Evolutionary conservation across 148 eudicot species (phyloP).

Genomic region (Vaccinium corymbosum): DNA sequence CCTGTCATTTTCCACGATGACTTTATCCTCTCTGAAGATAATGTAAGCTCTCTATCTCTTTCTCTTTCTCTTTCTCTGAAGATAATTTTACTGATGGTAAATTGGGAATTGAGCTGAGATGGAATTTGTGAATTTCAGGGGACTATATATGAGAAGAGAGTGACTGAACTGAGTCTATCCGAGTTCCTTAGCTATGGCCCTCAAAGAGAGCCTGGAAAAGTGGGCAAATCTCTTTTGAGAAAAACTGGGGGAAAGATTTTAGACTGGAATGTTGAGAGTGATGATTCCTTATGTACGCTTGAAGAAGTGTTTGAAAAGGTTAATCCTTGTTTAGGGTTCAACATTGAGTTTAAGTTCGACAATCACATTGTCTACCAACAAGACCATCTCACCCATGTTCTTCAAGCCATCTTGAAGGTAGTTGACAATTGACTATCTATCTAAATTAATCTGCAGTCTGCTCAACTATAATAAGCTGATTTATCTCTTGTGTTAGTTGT

Average conservation of each 20-base stretch:
- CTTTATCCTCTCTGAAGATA: conserved; percentile 60
- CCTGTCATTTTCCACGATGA: conserved; percentile 90
- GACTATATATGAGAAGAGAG: conserved; percentile 54
- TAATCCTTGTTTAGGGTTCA: conserved; percentile 68
- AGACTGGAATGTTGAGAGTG: conserved; percentile 64
- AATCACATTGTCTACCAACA: conserved; percentile 61
- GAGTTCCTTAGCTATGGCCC: conserved; percentile 77
- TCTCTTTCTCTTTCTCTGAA: not conserved
- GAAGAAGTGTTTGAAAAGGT: conserved; percentile 73
- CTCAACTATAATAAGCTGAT: not conserved
- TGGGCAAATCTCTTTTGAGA: conserved; percentile 59
- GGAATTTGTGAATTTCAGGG: conserved; percentile 42
- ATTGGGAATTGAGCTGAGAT: not conserved
- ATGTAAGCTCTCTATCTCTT: conserved; percentile 39
- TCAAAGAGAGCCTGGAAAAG: conserved; percentile 39
- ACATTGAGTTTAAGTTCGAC: conserved; percentile 83
- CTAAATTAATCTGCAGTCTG: not conserved
- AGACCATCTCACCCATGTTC: conserved; percentile 40
- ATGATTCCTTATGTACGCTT: conserved; percentile 63
- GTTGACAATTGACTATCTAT: not conserved
- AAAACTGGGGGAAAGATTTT: conserved; percentile 67
- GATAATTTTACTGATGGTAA: no score
- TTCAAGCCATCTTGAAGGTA: conserved; percentile 52
- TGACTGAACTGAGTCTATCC: conserved; percentile 55
- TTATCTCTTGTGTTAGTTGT: not conserved